These are phyloP conservation scores for Waltiozyma sp. DNA, from an alignment of 1,139 yeast species.

Conservation along the genomic window DNA sequence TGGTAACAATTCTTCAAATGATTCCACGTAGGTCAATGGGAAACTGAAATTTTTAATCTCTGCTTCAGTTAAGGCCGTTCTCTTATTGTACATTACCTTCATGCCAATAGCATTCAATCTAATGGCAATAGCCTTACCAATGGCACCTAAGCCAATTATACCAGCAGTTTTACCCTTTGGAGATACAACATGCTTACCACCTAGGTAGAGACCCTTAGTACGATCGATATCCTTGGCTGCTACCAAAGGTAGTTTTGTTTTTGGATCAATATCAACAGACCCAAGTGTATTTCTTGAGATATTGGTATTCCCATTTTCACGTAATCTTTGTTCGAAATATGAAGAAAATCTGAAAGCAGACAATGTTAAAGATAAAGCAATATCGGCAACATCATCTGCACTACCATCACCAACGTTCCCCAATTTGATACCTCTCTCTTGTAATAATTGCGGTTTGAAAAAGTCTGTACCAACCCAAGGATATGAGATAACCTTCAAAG, in stretches of 20 bases:
- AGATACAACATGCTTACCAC: slow-evolving; percentile 34
- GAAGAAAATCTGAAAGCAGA: slow-evolving; percentile 50
- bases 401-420: slow-evolving; percentile 61
- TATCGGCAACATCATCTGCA: slow-evolving; percentile 62
- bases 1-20: slow-evolving; percentile 26
- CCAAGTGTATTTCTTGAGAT: slow-evolving; percentile 24
- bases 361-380: slow-evolving; percentile 49
- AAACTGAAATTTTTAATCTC: slow-evolving; percentile 27
- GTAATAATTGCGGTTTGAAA: slow-evolving; percentile 35
- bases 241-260: slow-evolving; percentile 7
- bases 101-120: slow-evolving; percentile 50
- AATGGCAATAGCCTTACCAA: slow-evolving; percentile 53
- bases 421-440: slow-evolving; percentile 36
- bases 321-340: slow-evolving; percentile 35
- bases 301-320: slow-evolving; percentile 33
- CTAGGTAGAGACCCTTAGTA: slow-evolving; percentile 31
- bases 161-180: slow-evolving; percentile 53
- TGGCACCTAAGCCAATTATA: slow-evolving; percentile 67
- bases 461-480: slow-evolving; percentile 64
- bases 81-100: slow-evolving; percentile 52
- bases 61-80: slow-evolving; percentile 28
- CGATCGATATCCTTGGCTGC: slow-evolving; percentile 7
- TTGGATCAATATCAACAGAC: slow-evolving; percentile 26
- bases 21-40: slow-evolving; percentile 31
- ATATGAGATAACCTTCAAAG: slow-evolving; percentile 44